Conservation (phyloP, 208 protist species). For the Naegleria lovaniensis region DNA sequence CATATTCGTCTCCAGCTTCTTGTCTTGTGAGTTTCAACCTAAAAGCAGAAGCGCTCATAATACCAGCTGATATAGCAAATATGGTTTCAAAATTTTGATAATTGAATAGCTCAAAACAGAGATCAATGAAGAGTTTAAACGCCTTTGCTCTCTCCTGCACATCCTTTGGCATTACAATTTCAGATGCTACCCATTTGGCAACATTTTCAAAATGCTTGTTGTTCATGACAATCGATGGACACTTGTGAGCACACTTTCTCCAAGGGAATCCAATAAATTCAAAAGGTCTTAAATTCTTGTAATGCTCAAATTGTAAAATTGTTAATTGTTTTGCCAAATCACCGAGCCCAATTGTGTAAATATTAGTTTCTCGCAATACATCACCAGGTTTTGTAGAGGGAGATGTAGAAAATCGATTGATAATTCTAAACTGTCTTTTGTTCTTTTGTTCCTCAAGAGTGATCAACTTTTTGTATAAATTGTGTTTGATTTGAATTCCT, state of each 20-base stretch:
- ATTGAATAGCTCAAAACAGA: neutral
- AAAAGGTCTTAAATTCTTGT: neutral
- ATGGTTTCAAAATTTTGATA: neutral
- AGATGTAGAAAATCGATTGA: neutral
- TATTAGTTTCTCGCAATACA: neutral
- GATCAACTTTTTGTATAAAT: neutral
- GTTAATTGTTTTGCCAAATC: neutral
- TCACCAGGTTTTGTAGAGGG: neutral
- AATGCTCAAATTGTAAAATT: neutral
- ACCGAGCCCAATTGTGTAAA: neutral
- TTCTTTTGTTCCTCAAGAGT: neutral
- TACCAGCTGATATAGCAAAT: neutral
- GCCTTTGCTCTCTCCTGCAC: neutral
- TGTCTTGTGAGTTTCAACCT: neutral
- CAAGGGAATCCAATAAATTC: neutral
- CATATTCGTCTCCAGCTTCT: neutral
- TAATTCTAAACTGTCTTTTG: neutral
- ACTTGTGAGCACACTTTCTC: neutral
- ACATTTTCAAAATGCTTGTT: neutral
- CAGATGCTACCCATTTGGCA: neutral
- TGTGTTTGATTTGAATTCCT: neutral
- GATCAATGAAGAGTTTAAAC: neutral
- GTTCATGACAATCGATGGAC: neutral
- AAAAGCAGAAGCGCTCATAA: neutral
- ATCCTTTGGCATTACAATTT: neutral